phyloP scores from a whole-genome alignment of 1,284 basidiomycete genomes.

The Gymnopus androsaceus region DNA sequence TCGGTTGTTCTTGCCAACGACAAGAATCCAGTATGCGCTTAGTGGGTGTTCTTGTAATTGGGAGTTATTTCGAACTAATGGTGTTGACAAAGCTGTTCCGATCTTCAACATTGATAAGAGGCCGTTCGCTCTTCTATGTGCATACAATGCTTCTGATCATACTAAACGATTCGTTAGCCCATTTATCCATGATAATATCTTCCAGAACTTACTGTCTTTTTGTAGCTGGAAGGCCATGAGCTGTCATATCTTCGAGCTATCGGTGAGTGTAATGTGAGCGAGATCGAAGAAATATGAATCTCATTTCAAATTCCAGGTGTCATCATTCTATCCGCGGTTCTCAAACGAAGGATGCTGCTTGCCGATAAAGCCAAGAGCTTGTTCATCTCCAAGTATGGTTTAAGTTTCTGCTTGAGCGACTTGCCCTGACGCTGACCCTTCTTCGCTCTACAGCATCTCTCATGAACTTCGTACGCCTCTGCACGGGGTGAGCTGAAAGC shows the following conservation, averaged over 20 bases:
- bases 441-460: constrained; percentile 77
- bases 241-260: constrained; percentile 89
- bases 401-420: too few relatives aligned
- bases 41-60: constrained; percentile 49
- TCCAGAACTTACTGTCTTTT: constrained; percentile 8
- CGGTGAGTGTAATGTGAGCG: constrained; percentile 47
- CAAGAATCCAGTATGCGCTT: constrained; percentile 80
- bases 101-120: constrained; percentile 94
- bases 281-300: background rate
- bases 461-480: constrained; percentile 91
- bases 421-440: too few relatives aligned
- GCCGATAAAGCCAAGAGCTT: constrained; percentile 92
- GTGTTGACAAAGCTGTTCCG: constrained; percentile 65
- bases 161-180: constrained; percentile 74
- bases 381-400: constrained; percentile 83
- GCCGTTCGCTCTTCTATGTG: constrained; percentile 90
- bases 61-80: background rate
- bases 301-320: constrained; percentile 56
- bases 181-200: background rate
- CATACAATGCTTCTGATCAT: constrained; percentile 83
- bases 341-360: constrained; percentile 90
- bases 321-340: constrained; percentile 91
- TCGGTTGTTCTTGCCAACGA: constrained; percentile 73
- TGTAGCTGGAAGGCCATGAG: constrained; percentile 87
- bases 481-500: constrained; percentile 63